phyloP scores from a whole-genome alignment of 768 basidiomycete genomes.

The Mycena vulgaris region DNA sequence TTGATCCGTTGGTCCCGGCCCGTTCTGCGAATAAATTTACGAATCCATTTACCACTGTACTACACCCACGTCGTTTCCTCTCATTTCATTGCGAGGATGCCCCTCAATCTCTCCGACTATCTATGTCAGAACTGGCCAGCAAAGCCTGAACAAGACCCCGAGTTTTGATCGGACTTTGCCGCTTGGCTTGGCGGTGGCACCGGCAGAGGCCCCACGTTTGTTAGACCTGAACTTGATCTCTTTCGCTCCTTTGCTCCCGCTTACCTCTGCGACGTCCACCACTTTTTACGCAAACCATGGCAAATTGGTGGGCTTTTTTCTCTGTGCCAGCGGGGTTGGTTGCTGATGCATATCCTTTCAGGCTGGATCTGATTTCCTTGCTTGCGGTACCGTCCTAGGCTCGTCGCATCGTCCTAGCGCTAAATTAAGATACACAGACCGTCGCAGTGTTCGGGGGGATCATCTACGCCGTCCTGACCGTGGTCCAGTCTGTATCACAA shows the following conservation, averaged over 20 bases:
- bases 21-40: too few relatives aligned
- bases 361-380: slow-evolving; percentile 29
- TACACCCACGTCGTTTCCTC: too few relatives aligned
- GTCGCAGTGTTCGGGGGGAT: slow-evolving; percentile 62
- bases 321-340: background rate
- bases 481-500: slow-evolving; percentile 56
- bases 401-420: background rate
- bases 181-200: too few relatives aligned
- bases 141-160: too few relatives aligned
- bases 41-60: too few relatives aligned
- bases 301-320: background rate
- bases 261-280: background rate
- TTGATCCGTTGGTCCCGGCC: too few relatives aligned
- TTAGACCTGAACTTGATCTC: background rate
- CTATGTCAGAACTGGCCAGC: too few relatives aligned
- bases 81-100: too few relatives aligned
- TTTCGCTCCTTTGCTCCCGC: background rate
- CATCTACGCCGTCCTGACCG: slow-evolving; percentile 59
- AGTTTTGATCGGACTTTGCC: too few relatives aligned
- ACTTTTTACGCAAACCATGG: background rate
- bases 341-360: background rate
- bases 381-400: background rate
- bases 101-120: too few relatives aligned
- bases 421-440: slow-evolving; percentile 53
- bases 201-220: too few relatives aligned